These are phyloP conservation scores for Jaapia argillacea DNA, from an alignment of 768 basidiomycete genomes.

Conservation along the genomic window DNA sequence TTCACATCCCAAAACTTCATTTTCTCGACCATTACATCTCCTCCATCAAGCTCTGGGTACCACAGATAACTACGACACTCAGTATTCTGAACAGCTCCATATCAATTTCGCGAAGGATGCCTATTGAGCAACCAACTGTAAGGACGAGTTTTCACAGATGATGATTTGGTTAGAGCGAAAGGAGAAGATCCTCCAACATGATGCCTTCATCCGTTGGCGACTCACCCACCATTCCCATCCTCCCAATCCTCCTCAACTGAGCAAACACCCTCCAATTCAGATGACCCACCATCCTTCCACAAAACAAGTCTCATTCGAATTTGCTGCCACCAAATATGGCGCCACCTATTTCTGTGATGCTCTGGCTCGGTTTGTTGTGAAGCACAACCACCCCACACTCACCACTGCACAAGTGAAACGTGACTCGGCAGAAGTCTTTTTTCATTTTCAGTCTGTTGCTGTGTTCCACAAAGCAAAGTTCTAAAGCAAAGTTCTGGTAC, in stretches of 20 bases:
- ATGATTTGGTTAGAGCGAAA: slow-evolving; percentile 23
- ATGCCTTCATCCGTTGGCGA: slow-evolving; percentile 16
- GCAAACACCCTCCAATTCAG: slow-evolving; percentile 1
- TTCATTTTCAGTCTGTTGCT: slow-evolving; percentile 16
- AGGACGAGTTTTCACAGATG: slow-evolving; percentile 30
- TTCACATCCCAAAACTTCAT: slow-evolving; percentile 6
- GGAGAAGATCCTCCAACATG: slow-evolving; percentile 20
- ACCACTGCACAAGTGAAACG: slow-evolving; percentile 10
- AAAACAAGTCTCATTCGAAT: slow-evolving; percentile 14
- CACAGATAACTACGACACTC: slow-evolving; percentile 14
- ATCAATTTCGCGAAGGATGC: slow-evolving; percentile 24
- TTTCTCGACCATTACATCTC: background rate
- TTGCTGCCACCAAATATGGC: slow-evolving; percentile 15
- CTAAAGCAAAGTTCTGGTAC: slow-evolving; percentile 15
- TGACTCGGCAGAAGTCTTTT: slow-evolving; percentile 1
- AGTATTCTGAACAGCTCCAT: slow-evolving; percentile 24
- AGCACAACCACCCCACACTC: slow-evolving; percentile 10
- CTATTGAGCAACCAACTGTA: slow-evolving; percentile 21
- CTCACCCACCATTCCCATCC: background rate
- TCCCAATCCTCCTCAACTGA: background rate
- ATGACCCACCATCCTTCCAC: slow-evolving; percentile 18
- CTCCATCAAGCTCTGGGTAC: slow-evolving; percentile 2
- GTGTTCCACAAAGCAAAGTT: slow-evolving; percentile 25
- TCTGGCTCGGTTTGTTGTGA: slow-evolving; percentile 18
- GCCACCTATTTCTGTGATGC: slow-evolving; percentile 17